These are phyloP conservation scores for Penicillium occitanis DNA, from an alignment of 2,329 filamentous ascomycete genomes.

Conservation along the genomic window DNA sequence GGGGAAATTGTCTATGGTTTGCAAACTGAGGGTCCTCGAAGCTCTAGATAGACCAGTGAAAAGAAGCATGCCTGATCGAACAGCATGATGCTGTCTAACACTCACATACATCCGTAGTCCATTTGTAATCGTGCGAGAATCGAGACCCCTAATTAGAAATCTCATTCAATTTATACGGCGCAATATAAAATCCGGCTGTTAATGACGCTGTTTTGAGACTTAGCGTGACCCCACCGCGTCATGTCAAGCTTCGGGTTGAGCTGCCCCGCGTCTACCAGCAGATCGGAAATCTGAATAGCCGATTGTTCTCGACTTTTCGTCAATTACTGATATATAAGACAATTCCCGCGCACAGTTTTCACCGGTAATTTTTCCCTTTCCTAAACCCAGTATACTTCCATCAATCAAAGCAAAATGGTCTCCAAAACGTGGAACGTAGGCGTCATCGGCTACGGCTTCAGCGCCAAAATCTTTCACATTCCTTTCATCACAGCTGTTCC, in stretches of 20 bases:
- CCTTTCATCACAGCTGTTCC: slow-evolving; percentile 68
- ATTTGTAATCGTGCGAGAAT: neutral
- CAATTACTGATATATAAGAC: slow-evolving; percentile 1
- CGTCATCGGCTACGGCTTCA: slow-evolving; percentile 61
- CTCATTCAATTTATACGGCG: too few species aligned
- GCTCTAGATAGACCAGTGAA: slow-evolving; percentile 3
- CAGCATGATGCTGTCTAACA: neutral
- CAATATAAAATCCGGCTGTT: neutral
- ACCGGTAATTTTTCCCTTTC: neutral
- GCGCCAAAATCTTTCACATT: slow-evolving; percentile 80
- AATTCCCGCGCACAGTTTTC: neutral
- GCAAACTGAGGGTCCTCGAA: neutral
- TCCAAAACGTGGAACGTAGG: slow-evolving; percentile 56
- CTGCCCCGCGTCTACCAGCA: slow-evolving; percentile 20
- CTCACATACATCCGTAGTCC: neutral
- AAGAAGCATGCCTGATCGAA: neutral
- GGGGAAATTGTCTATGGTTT: neutral
- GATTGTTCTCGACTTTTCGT: neutral
- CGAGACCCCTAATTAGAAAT: neutral
- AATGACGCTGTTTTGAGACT: neutral
- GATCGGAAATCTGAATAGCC: neutral
- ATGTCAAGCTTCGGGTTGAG: slow-evolving; percentile 19
- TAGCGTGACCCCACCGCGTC: slow-evolving; percentile 1
- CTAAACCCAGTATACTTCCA: neutral
- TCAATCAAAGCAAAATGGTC: slow-evolving; percentile 34